A percentile compares a stretch with the other conserved stretches of the same genome.
Evolutionary conservation across 2,329 filamentous ascomycete genomes (phyloP).

Genomic region (Shiraia bambusicola): DNA sequence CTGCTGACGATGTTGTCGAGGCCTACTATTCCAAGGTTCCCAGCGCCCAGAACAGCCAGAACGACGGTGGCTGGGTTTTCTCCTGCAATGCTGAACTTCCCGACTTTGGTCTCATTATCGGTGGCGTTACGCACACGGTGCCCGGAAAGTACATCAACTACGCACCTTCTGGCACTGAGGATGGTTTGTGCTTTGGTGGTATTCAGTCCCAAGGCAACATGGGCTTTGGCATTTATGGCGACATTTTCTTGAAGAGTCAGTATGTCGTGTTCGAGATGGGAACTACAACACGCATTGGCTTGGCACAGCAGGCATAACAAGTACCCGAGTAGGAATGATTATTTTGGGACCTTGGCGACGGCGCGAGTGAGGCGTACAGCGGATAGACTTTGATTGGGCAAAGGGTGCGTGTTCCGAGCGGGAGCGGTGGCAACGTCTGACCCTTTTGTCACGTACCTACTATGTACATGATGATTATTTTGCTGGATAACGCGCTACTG

Average conservation of each 20-base stretch:
- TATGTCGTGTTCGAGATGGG: constrained; percentile 62
- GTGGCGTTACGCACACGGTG: constrained; percentile 52
- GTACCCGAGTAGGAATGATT: too few species aligned
- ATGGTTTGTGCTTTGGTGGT: constrained; percentile 68
- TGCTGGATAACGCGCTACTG: too few species aligned
- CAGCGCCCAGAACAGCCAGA: constrained; percentile 52
- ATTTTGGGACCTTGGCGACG: not conserved
- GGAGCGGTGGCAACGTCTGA: not conserved
- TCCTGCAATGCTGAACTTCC: constrained; percentile 54
- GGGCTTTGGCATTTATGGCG: constrained; percentile 70
- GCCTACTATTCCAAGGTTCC: constrained; percentile 62
- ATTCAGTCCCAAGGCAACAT: constrained; percentile 66
- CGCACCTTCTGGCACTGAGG: constrained; percentile 44
- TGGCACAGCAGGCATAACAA: constrained; percentile 44
- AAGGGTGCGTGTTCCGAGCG: not conserved
- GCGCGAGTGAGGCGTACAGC: not conserved
- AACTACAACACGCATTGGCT: constrained; percentile 46
- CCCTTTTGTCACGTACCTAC: not conserved
- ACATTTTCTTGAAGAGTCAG: constrained; percentile 75
- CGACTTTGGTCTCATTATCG: constrained; percentile 56
- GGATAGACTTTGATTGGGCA: not conserved
- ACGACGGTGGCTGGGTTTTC: constrained; percentile 59
- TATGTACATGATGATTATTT: too few species aligned
- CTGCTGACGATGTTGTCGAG: constrained; percentile 55
- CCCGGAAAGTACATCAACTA: constrained; percentile 60